phyloP scores from a whole-genome alignment of 2,329 filamentous ascomycete genomes.

The Kalaharituber pfeilii region DNA sequence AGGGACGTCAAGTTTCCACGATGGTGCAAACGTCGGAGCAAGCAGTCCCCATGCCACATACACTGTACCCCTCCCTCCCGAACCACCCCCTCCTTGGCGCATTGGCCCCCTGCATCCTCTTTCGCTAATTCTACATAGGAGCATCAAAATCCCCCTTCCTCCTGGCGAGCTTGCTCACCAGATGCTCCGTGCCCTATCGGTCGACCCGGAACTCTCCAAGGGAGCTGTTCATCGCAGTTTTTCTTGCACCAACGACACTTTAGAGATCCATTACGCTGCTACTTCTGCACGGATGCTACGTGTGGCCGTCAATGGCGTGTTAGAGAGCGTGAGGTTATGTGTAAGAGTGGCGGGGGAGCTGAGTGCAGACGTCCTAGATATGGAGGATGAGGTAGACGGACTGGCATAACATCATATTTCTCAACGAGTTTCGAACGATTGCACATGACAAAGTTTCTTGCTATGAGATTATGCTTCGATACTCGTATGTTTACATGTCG shows the following conservation, averaged over 20 bases:
- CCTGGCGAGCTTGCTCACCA: constrained; percentile 58
- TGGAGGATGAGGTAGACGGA: background rate
- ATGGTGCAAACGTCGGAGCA: background rate
- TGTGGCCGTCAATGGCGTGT: constrained; percentile 89
- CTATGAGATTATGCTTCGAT: too few relatives aligned
- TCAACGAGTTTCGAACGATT: too few relatives aligned
- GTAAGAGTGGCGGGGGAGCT: constrained; percentile 80
- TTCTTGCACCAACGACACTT: constrained; percentile 32
- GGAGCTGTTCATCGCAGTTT: constrained; percentile 55
- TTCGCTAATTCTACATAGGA: constrained; percentile 33
- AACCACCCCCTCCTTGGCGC: background rate
- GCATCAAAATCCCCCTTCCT: constrained; percentile 64
- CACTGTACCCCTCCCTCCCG: background rate
- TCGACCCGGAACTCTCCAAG: constrained; percentile 78
- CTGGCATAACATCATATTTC: background rate
- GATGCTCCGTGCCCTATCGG: constrained; percentile 56
- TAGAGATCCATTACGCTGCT: constrained; percentile 63
- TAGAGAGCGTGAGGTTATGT: constrained; percentile 73
- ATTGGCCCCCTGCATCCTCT: too few relatives aligned
- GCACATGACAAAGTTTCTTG: too few relatives aligned
- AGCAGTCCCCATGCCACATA: background rate
- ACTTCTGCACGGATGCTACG: constrained; percentile 93
- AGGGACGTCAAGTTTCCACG: too few relatives aligned
- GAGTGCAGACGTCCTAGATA: constrained; percentile 61
- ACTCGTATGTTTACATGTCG: too few relatives aligned